These are phyloP conservation scores for Solanum neorickii DNA, from an alignment of 257 asterid genomes.

Conservation along the genomic window DNA sequence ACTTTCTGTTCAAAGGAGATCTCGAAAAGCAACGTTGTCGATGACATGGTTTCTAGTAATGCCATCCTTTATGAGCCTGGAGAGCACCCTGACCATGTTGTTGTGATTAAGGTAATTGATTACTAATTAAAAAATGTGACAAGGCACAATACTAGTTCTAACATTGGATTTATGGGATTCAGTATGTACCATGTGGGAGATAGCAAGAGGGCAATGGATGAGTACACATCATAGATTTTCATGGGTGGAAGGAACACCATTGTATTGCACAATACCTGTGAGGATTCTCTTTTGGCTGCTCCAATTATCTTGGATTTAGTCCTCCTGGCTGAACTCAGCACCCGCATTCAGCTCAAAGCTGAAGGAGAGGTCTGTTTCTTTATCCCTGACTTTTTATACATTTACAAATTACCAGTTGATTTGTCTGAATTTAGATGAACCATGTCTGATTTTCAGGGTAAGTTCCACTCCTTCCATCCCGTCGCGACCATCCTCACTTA, in stretches of 20 bases:
- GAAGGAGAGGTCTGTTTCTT: constrained; percentile 50
- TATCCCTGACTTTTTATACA: not conserved
- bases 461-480: constrained; percentile 93
- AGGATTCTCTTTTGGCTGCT: constrained; percentile 94
- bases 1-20: constrained; percentile 97
- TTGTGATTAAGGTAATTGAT: constrained; percentile 71
- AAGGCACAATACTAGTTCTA: not conserved
- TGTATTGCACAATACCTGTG: constrained; percentile 90
- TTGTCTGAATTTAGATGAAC: not conserved
- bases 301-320: constrained; percentile 27
- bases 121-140: not conserved
- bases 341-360: constrained; percentile 80
- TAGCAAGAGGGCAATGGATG: constrained; percentile 99
- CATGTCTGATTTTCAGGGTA: constrained; percentile 38
- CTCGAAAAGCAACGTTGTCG: constrained; percentile 94
- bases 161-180: not conserved
- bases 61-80: constrained; percentile 90
- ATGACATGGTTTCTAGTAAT: constrained; percentile 98
- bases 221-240: constrained; percentile 96
- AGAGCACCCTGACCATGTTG: constrained; percentile 96
- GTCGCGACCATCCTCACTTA: constrained; percentile 95
- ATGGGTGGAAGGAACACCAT: constrained; percentile 95
- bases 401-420: not conserved
- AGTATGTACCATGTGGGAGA: constrained; percentile 98
- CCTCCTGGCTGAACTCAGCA: constrained; percentile 92